phyloP scores from a whole-genome alignment of 176 grass and related monocot genomes.

The Avena atlantica region DNA sequence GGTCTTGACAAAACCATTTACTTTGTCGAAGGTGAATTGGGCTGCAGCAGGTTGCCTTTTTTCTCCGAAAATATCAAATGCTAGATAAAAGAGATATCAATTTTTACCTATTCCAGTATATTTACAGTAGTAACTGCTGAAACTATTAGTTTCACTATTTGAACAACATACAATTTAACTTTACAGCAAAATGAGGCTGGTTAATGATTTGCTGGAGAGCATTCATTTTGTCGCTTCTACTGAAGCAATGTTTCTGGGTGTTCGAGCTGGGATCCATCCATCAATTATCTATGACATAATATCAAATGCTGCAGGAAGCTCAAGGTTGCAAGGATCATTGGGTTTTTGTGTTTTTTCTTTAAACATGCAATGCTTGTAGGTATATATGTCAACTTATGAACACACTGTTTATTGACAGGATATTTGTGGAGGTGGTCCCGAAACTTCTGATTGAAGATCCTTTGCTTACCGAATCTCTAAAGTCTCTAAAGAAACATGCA shows the following conservation, averaged over 20 bases:
- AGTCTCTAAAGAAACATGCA: constrained; percentile 61
- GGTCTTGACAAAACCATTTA: constrained; percentile 68
- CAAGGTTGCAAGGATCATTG: constrained; percentile 59
- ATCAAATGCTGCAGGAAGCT: constrained; percentile 96
- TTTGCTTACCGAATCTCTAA: constrained; percentile 57
- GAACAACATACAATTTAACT: constrained; percentile 22
- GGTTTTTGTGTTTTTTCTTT: constrained; percentile 19
- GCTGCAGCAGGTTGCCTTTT: constrained; percentile 71
- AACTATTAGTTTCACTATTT: constrained; percentile 23
- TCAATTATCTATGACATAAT: constrained; percentile 97
- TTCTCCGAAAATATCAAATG: neutral
- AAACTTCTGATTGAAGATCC: constrained; percentile 75
- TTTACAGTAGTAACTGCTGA: neutral
- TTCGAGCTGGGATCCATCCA: constrained; percentile 94
- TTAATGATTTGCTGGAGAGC: constrained; percentile 86
- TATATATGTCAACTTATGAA: constrained; percentile 37
- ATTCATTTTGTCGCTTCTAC: constrained; percentile 90
- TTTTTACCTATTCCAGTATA: constrained; percentile 7
- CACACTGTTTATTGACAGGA: constrained; percentile 44
- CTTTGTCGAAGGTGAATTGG: constrained; percentile 75
- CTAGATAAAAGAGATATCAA: constrained; percentile 10
- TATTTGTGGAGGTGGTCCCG: constrained; percentile 87
- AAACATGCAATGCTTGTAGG: neutral
- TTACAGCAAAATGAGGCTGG: constrained; percentile 81
- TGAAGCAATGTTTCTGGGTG: constrained; percentile 97